Conservation (phyloP, 805 yeast species). For the Clavispora carvajalis region DNA sequence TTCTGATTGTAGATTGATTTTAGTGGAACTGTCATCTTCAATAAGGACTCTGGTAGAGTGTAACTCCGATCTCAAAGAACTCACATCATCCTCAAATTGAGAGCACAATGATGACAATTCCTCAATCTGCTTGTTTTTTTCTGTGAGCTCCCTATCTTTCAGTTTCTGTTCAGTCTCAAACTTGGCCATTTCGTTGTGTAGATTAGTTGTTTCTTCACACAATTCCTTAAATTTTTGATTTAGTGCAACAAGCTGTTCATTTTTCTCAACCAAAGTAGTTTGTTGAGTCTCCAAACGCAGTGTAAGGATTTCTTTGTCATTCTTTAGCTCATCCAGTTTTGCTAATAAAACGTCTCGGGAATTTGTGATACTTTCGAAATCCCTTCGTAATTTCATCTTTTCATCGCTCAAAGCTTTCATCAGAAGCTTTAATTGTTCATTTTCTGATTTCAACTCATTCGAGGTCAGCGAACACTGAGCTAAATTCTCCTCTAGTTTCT, state of each 20-base stretch:
- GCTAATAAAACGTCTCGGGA: neutral
- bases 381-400: neutral
- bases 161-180: conserved; percentile 13
- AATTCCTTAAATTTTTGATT: conserved; percentile 11
- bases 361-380: neutral
- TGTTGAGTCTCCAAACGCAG: neutral
- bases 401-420: conserved; percentile 1
- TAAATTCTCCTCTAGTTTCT: neutral
- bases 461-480: neutral
- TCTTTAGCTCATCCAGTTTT: neutral
- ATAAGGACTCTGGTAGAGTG: conserved; percentile 3
- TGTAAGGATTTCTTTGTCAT: neutral
- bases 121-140: neutral
- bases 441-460: neutral
- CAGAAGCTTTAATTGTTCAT: neutral
- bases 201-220: conserved; percentile 12
- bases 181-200: conserved; percentile 14
- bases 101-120: neutral
- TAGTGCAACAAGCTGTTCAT: conserved; percentile 16
- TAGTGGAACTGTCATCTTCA: conserved; percentile 3
- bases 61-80: conserved; percentile 3
- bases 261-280: conserved; percentile 12
- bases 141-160: conserved; percentile 5
- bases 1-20: conserved; percentile 1
- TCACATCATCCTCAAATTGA: conserved; percentile 3